Base-by-base conservation (phyloP, 495 filamentous ascomycete species). In the Xylaria bambusicola region DNA sequence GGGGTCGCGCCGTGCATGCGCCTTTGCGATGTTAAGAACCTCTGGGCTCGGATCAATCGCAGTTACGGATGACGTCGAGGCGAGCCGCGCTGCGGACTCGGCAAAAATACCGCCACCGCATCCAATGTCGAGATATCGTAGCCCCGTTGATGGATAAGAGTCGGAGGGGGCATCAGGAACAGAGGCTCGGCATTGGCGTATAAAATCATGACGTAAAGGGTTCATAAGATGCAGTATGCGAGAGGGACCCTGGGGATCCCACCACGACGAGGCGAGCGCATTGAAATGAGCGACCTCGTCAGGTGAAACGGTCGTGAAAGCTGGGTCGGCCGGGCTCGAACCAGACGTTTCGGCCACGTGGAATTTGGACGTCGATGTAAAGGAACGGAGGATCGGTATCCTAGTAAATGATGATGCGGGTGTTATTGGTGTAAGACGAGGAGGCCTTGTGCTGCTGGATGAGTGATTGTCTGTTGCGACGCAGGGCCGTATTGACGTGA, bases 71-170 rank as follows among this genome's bases (percentile, higher is more conserved):
- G 70, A 72, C 0, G 90, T 92, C 31, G 75, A 78, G 5, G 79
- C 67, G 17, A 91, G 74, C n/a, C 94, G 84, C 3, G 95, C 93
- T 7, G 94, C 89, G 3, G 86, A 90, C 67, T 98, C 94, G 50
- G 92, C 90, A 69, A 98, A 96, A 73, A 98, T 98, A 47, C 94
- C 94, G 23, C 92, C 94, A 60, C 94, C 94, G 74, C 95, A 98
- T 67, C 94, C 94, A 51, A 98, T 83, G 73, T 98, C 95, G 33
- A 98, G 87, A 74, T 91, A 96, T 46, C 82, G 75, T 3, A 92
- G 73, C 1, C 69, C 63, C 1, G 62, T 52, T 10, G 63, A 46
- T 1, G 57, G 49, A 21, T 52, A 47, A 2, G 49, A 27, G 20
- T 60, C 41, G 15, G 62, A 18, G 18, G 53, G 20, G 31, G 68